Conservation (phyloP, 768 basidiomycete genomes). For the Leccinum fibrillosum region DNA sequence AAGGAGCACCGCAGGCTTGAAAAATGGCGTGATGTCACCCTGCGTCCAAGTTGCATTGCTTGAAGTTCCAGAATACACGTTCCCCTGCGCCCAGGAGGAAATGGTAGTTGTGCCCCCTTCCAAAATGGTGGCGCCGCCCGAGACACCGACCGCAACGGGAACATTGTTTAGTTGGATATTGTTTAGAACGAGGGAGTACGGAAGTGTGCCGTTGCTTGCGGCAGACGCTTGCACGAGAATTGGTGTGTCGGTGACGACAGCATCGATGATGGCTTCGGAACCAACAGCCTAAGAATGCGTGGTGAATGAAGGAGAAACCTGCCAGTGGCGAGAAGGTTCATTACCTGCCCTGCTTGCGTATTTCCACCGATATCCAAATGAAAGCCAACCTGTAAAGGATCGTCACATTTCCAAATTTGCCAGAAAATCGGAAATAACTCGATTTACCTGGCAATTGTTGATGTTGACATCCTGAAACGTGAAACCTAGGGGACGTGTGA, state of each 20-base stretch:
- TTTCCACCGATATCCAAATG: conserved; percentile 40
- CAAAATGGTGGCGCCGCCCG: conserved; percentile 32
- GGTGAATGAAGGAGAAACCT: neutral
- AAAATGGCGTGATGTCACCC: conserved; percentile 39
- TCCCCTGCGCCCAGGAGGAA: conserved; percentile 71
- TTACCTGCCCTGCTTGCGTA: conserved; percentile 31
- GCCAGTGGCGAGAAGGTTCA: neutral
- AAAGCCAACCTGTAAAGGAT: conserved; percentile 38
- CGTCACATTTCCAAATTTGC: neutral
- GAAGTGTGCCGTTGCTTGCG: conserved; percentile 25
- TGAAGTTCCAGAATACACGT: conserved; percentile 57
- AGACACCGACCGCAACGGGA: conserved; percentile 30
- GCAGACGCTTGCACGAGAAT: conserved; percentile 40
- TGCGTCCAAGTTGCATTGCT: conserved; percentile 46
- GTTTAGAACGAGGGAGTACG: conserved; percentile 35
- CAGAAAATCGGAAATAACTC: neutral
- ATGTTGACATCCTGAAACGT: conserved; percentile 52
- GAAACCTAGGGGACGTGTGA: conserved; percentile 35
- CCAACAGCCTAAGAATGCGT: conserved; percentile 35
- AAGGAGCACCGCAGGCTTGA: conserved; percentile 55
- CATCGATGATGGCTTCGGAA: conserved; percentile 44
- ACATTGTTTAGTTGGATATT: conserved; percentile 36
- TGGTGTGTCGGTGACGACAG: conserved; percentile 42
- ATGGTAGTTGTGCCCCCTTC: conserved; percentile 34
- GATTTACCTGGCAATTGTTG: conserved; percentile 32